Conservation (phyloP, 805 yeast species). For the Wickerhamomyces bisporus region DNA sequence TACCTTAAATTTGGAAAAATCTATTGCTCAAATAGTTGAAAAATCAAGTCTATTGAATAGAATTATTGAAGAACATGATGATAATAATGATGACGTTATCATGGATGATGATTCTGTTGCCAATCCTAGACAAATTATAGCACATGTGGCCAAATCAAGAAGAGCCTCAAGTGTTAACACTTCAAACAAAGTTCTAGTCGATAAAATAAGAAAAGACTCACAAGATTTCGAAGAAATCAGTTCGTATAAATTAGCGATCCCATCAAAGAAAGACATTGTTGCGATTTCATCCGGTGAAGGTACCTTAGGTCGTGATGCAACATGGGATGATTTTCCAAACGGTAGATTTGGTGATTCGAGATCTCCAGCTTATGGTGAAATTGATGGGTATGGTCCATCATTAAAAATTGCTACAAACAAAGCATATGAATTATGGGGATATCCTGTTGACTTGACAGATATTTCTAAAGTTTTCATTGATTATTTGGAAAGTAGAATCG, state of each 20-base stretch:
- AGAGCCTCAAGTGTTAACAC: slow-evolving; percentile 25
- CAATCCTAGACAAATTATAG: neutral
- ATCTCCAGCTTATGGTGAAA: slow-evolving; percentile 97
- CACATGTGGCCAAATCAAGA: slow-evolving; percentile 8
- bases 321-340: slow-evolving; percentile 97
- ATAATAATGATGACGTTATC: slow-evolving; percentile 31
- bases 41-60: slow-evolving; percentile 48
- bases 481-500: slow-evolving; percentile 70
- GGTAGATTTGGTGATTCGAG: slow-evolving; percentile 94
- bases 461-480: slow-evolving; percentile 61
- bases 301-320: slow-evolving; percentile 78
- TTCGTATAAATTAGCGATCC: slow-evolving; percentile 22
- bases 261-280: slow-evolving; percentile 52
- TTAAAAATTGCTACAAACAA: slow-evolving; percentile 66
- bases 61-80: slow-evolving; percentile 40
- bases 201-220: slow-evolving; percentile 22
- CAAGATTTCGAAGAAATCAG: slow-evolving; percentile 20
- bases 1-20: slow-evolving; percentile 86
- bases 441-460: slow-evolving; percentile 57
- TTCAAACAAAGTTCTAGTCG: slow-evolving; percentile 37
- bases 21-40: slow-evolving; percentile 79
- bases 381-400: slow-evolving; percentile 94
- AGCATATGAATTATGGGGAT: slow-evolving; percentile 77
- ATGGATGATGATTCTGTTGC: slow-evolving; percentile 22
- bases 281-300: slow-evolving; percentile 85